Evolutionary conservation across 1,139 yeast genomes (phyloP), one percentile per base, ranked within the genome.

Genomic region (Magnusiomyces sp.): DNA sequence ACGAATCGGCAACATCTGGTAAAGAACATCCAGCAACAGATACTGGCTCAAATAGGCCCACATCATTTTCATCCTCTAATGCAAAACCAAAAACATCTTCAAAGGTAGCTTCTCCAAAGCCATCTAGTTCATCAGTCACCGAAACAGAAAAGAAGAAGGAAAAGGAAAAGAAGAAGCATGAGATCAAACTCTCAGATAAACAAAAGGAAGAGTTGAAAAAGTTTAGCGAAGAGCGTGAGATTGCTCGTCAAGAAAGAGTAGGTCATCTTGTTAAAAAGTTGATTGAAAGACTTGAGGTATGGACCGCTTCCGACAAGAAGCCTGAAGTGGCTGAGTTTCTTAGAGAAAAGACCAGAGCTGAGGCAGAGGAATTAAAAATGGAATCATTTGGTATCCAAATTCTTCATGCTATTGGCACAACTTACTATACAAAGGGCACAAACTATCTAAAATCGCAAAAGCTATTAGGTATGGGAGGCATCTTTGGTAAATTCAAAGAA

Each of bases 371-470:
- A 45, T 75, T 92, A 55, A 90, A 90, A 63, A 81, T 88, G 85
- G 97, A 90, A 67, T 86, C 95, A 48, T 92, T 90, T 69, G 97
- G 97, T 7, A 71, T 89, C 48, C 95, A 90, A 63, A 83, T 90
- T 45, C 75, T 92, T 52, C 97, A 90, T 62, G 77, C 95, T 1
- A 80, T 90, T 52, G 97, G 97, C 16, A 71, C 76, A 39, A 80
- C 86, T 7, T 90, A 90, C 66, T 73, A 75, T 56, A 75, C 83
- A 58, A 88, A 88, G 61, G 86, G 79, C 1, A 68, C 71, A 41
- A 71, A 80, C 14, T 76, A 70, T 54, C 60, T 81, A 49, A 80
- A 80, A 60, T 78, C 89, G 33, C 95, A 87, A 61, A 81, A 83
- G 52, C 79, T 85, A 55, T 73, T 86, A 58, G 94, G 95, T 1